Base-by-base conservation (phyloP, 1,284 basidiomycete species). In the Marasmius tenuissimus region DNA sequence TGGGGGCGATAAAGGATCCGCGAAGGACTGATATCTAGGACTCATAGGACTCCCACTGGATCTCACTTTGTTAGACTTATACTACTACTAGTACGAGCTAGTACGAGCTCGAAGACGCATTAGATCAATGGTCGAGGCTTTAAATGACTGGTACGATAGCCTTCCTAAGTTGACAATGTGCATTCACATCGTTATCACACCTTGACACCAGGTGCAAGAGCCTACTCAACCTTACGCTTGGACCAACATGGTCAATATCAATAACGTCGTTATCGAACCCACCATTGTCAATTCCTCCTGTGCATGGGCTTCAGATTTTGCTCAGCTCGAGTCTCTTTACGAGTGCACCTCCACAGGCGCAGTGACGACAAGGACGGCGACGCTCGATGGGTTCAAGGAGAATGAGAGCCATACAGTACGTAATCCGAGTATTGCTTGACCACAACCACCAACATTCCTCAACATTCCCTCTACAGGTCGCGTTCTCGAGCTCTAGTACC, bases 331-430 rank as follows among this genome's bases (percentile, higher is more conserved):
- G 35, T 81, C 78, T 33, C 76, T 94, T 50, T 92, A 89, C 71
- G 77, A 83, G 49, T 89, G 79, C 14, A 79, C 83, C 0, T 79
- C 82, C 67, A 93, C 89, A 0, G 89, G 90, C 14, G 92, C 89
- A 3, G 84, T 94, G 53, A 90, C 88, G 7, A 93, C 89, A 7
- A 82, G 92, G 37, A 93, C 92, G 0, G 81, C 86, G 42, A 92
- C 88, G 0, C 69, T 86, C 39, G 71, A 78, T 14, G 92, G 92
- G 1, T 94, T 88, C 69, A 65, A 72, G 35, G 89, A 94, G 70
- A 81, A 87, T 63, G 73, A 75, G 6, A 75, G 75, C 1, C 85
- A 93, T 70, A 84, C 81, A 55, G 89, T 90, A 70, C 64, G 77
- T 64, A 22, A 42, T 57, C 52, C 40, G 20, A 33, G n/a, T 35